Conservation (phyloP, 495 filamentous ascomycete species). For the Chaetomidium leptoderma region DNA sequence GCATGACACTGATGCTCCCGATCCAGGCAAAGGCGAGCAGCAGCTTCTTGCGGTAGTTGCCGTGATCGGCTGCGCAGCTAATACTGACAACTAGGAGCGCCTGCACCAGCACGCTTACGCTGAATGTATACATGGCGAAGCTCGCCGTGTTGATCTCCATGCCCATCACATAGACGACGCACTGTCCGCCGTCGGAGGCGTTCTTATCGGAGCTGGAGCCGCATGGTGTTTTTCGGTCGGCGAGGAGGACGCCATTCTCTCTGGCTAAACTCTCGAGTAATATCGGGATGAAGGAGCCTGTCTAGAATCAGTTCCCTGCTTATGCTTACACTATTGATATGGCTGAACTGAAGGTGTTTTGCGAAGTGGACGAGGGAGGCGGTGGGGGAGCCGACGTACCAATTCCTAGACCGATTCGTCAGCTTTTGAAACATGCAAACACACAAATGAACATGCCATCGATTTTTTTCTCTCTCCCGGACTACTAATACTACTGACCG, state of each 20-base stretch:
- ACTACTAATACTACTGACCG: slow-evolving; percentile 60
- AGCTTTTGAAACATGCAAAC: background rate
- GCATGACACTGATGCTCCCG: slow-evolving; percentile 79
- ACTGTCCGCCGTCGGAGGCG: slow-evolving; percentile 56
- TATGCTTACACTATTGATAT: too few relatives aligned
- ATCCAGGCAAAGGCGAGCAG: slow-evolving; percentile 77
- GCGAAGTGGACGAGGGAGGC: background rate
- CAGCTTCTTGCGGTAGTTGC: slow-evolving; percentile 83
- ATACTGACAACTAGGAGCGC: slow-evolving; percentile 89
- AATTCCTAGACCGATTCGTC: slow-evolving; percentile 21
- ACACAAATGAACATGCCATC: background rate
- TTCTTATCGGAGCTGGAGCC: slow-evolving; percentile 40
- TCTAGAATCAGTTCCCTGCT: slow-evolving; percentile 10
- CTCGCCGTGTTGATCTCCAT: slow-evolving; percentile 89
- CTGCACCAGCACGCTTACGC: slow-evolving; percentile 82
- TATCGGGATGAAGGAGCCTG: slow-evolving; percentile 94
- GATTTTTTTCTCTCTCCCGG: background rate
- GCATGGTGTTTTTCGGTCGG: slow-evolving; percentile 70
- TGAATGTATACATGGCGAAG: slow-evolving; percentile 98
- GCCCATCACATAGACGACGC: slow-evolving; percentile 76
- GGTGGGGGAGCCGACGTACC: slow-evolving; percentile 20
- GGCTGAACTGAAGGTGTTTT: too few relatives aligned
- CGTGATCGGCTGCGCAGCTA: slow-evolving; percentile 93
- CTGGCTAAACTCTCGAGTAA: slow-evolving; percentile 89
- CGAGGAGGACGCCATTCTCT: slow-evolving; percentile 78